Conservation (phyloP, 2,329 filamentous ascomycete species). For the Botrytis sinoallii region DNA sequence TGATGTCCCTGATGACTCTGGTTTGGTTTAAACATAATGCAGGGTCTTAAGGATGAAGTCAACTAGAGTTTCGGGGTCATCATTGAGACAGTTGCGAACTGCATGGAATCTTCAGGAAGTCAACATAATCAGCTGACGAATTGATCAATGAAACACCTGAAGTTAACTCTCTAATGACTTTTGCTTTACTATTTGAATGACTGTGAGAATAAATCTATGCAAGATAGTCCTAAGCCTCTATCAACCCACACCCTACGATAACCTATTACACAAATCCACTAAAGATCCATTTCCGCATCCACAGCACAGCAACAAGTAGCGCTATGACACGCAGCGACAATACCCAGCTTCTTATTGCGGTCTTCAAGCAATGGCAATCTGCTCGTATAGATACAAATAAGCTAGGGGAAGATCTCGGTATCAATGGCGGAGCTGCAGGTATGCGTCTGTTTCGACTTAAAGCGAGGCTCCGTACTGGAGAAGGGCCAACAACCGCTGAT, state of each 20-base stretch:
- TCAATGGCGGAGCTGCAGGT: not conserved
- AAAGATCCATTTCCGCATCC: not conserved
- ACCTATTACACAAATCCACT: not conserved
- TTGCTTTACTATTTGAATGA: not conserved
- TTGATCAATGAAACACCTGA: not conserved
- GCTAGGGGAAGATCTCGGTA: not conserved
- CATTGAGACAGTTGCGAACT: not conserved
- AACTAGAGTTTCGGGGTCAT: not conserved
- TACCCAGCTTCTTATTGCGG: not conserved
- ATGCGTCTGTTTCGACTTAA: not conserved
- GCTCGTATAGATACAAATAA: not conserved
- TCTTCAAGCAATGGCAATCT: not conserved
- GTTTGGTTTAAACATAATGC: not conserved
- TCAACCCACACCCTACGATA: not conserved
- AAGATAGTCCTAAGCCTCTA: not conserved
- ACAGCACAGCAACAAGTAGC: too few relatives aligned
- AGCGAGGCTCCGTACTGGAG: not conserved
- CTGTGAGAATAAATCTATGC: too few relatives aligned
- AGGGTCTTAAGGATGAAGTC: not conserved
- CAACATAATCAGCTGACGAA: not conserved
- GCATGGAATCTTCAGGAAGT: too few relatives aligned
- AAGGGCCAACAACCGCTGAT: not conserved
- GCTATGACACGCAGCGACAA: not conserved
- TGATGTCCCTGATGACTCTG: not conserved
- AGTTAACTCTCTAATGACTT: not conserved